Evolutionary conservation across 106 monocot genomes (phyloP), one percentile per base, ranked within the genome.

Genomic region (Triglochin maritima): DNA sequence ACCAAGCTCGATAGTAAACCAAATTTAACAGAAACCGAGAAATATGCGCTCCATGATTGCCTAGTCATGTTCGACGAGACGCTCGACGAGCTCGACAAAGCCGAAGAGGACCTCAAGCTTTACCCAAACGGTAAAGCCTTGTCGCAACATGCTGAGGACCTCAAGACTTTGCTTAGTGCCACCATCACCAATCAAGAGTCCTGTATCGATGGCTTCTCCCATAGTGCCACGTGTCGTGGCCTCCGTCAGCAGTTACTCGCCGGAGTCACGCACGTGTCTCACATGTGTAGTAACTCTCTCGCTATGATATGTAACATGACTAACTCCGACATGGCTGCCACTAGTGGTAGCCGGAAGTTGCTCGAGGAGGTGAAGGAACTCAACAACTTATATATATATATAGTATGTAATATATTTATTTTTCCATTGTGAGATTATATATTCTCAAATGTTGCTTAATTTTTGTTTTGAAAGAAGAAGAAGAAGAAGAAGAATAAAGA

Each of bases 111-210:
- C 47, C 69, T 76, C n/a, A 12, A 10, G 9, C 48, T 14, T 42
- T 47, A 68, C 67, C 75, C 59, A 6, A 51, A 44, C 10, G 60
- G 60, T 3, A 61, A 52, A 55, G n/a, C 69, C 0, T 45, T 69
- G 17, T 3, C 63, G 7, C 62, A 17, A 42, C 77, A 64, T 49
- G 64, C 77, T 57, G 69, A 12, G 9, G 77, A 77, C 64, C 63
- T 77, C 13, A 55, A 77, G 64, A 77, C 70, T 7, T 57, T 70
- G 14, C 56, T 77, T 42, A 77, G 77, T 49, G 77, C 77, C 63
- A 68, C 77, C 63, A 70, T 77, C 55, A 77, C 77, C 11, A 70
- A 77, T 64, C 77, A 77, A 49, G 70, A 65, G 63, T 29, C 50
- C 7, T 77, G 77, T 48, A 56, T 77, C 12, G 77, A 77, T 8